These are phyloP conservation scores for Emergomyces pasteurianus DNA, from an alignment of 2,329 filamentous ascomycete species.

Conservation along the genomic window DNA sequence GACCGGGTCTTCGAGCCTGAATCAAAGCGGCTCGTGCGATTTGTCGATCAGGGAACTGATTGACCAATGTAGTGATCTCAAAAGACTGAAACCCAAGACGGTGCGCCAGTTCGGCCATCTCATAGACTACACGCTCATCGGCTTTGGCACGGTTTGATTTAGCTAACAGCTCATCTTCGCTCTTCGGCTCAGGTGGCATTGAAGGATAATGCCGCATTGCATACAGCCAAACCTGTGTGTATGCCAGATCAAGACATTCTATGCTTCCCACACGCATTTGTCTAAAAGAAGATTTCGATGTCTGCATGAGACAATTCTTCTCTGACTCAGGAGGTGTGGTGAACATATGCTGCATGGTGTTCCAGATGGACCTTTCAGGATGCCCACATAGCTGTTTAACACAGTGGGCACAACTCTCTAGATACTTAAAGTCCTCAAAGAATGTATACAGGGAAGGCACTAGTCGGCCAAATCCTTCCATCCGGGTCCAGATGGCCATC, in stretches of 20 bases:
- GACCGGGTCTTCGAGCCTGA: conserved; percentile 11
- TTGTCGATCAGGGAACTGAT: neutral
- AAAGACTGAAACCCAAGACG: neutral
- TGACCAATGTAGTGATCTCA: neutral
- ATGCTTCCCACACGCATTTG: no score
- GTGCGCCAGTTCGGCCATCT: neutral
- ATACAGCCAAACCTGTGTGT: conserved; percentile 3
- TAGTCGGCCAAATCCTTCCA: no score
- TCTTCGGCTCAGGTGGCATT: neutral
- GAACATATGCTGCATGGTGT: neutral
- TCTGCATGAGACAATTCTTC: neutral
- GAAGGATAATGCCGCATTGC: neutral
- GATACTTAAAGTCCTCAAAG: conserved; percentile 10
- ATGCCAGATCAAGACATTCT: no score
- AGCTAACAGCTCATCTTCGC: neutral
- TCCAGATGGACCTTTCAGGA: neutral
- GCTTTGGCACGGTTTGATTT: neutral
- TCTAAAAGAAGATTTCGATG: no score
- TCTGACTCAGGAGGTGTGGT: neutral
- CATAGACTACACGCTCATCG: neutral
- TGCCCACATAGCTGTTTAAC: neutral
- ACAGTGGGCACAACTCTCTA: neutral
- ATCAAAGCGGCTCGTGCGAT: neutral
- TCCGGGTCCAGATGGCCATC: no score
- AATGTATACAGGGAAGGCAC: conserved; percentile 15